These are phyloP conservation scores for Sphagnum fallax DNA, from an alignment of 228 moss, liverwort and hornwort genomes.

Conservation along the genomic window DNA sequence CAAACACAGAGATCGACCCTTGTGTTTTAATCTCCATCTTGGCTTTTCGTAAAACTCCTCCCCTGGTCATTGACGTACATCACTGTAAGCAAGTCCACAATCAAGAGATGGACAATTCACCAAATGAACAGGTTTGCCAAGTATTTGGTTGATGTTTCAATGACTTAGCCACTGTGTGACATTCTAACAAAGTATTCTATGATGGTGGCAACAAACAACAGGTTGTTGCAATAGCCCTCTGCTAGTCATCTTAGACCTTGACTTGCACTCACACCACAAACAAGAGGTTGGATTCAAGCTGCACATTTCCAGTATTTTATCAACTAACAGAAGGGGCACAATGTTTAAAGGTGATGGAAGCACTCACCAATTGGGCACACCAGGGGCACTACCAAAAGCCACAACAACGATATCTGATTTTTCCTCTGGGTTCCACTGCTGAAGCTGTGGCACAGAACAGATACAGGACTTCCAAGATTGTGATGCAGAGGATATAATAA, in stretches of 20 bases:
- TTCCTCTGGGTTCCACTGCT: conserved; percentile 39
- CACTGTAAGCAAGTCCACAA: neutral
- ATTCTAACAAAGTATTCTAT: too few species aligned
- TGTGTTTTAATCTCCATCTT: conserved; percentile 43
- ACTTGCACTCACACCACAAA: too few species aligned
- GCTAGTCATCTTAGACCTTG: too few species aligned
- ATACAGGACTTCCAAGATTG: neutral
- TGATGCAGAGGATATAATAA: neutral
- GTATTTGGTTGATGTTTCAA: too few species aligned
- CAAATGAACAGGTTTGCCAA: neutral
- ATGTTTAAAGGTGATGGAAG: neutral
- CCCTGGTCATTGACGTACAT: conserved; percentile 34
- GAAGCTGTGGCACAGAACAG: conserved; percentile 37
- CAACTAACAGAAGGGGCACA: too few species aligned
- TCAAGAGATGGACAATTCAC: neutral
- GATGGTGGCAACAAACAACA: too few species aligned
- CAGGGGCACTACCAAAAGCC: conserved; percentile 85
- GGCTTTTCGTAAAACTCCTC: conserved; percentile 62
- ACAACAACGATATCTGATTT: conserved; percentile 56
- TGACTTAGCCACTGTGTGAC: too few species aligned
- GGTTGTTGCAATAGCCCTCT: too few species aligned
- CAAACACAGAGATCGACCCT: conserved; percentile 39
- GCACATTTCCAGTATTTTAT: too few species aligned
- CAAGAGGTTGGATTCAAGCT: too few species aligned
- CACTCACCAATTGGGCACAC: conserved; percentile 79